phyloP scores from a whole-genome alignment of 768 basidiomycete genomes.

The Tricholomella constricta region DNA sequence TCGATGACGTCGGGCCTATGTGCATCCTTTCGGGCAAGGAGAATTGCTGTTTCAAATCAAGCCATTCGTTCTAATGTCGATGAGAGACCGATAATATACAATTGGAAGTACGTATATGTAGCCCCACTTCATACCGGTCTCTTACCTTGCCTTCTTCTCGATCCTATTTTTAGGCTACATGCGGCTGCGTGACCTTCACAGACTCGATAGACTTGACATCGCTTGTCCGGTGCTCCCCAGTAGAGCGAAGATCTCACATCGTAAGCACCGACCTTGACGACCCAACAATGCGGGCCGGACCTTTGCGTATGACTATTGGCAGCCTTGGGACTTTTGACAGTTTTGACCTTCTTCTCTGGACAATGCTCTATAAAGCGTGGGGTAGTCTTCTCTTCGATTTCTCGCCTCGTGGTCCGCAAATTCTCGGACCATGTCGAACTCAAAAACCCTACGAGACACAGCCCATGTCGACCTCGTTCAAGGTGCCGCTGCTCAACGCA shows the following conservation, averaged over 20 bases:
- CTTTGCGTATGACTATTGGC: background rate
- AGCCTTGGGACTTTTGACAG: background rate
- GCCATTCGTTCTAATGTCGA: too few species aligned
- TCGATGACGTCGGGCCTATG: too few species aligned
- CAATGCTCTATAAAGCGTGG: background rate
- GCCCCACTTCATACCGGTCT: too few species aligned
- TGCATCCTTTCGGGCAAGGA: too few species aligned
- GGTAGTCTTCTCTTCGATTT: background rate
- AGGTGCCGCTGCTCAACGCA: constrained; percentile 17
- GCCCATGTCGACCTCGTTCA: constrained; percentile 3
- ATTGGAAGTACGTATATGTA: too few species aligned
- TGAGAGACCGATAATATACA: too few species aligned
- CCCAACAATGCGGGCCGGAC: background rate
- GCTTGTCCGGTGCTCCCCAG: background rate
- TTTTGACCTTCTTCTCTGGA: background rate
- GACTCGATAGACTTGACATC: background rate
- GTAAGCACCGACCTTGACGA: background rate
- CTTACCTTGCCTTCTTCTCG: too few species aligned
- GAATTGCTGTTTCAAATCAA: too few species aligned
- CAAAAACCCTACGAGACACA: background rate
- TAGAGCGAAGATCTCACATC: background rate
- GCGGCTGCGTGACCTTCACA: background rate
- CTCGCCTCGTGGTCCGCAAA: background rate
- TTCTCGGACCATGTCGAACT: constrained; percentile 3
- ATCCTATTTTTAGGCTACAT: too few species aligned